These are phyloP conservation scores for Vigna angularis DNA, from an alignment of 306 rosid species.

Conservation along the genomic window DNA sequence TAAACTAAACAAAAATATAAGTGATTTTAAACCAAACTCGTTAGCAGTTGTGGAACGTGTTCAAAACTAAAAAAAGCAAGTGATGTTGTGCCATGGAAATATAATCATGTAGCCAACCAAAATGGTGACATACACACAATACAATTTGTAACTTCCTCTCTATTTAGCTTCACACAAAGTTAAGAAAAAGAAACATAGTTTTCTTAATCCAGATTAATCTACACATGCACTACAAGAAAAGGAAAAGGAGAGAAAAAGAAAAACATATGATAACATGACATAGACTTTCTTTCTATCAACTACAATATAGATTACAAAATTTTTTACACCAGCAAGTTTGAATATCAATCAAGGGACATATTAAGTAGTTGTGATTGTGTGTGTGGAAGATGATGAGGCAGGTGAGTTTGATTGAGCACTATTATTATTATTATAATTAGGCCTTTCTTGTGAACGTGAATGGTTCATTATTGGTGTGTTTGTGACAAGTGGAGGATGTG, in stretches of 20 bases:
- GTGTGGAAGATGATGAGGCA: conserved; percentile 79
- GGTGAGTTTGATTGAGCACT: conserved; percentile 69
- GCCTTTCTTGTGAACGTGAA: conserved; percentile 59
- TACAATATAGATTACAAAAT: background rate
- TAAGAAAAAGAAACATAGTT: background rate
- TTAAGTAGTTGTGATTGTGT: conserved; percentile 57
- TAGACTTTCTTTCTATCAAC: background rate
- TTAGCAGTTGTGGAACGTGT: background rate
- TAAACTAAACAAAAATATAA: no score
- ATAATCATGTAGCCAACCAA: background rate
- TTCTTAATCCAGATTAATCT: background rate
- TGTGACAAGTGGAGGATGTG: conserved; percentile 44
- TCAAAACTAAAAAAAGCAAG: background rate
- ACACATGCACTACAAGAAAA: background rate
- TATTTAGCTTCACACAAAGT: background rate
- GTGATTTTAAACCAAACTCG: no score
- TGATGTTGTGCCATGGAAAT: background rate
- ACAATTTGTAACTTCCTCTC: background rate
- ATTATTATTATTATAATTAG: conserved; percentile 55
- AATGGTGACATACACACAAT: background rate
- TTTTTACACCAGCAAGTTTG: conserved; percentile 1
- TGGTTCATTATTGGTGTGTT: conserved; percentile 49
- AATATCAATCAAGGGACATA: conserved; percentile 40
- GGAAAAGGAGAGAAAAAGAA: background rate
- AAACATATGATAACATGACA: no score